Conservation (phyloP, 2,329 filamentous ascomycete genomes). For the Parasarocladium wereldwijsianum region DNA sequence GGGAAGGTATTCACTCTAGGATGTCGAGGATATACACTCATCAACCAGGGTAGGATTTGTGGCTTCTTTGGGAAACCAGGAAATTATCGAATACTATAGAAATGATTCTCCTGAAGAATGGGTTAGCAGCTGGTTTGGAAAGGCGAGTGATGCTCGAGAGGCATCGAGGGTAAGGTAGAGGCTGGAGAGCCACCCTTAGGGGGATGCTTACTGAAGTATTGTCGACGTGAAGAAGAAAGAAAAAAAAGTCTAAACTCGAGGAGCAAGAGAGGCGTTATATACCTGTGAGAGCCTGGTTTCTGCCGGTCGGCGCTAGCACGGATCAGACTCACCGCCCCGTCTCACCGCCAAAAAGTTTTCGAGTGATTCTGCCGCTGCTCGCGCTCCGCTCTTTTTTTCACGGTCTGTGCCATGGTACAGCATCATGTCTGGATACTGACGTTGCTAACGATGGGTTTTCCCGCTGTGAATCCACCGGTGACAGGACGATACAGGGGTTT, state of each 20-base stretch:
- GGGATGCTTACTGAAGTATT: constrained; percentile 40
- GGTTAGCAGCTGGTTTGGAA: constrained; percentile 9
- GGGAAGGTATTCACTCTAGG: constrained; percentile 69
- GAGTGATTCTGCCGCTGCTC: too few species aligned
- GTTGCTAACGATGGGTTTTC: too few species aligned
- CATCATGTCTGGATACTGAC: too few species aligned
- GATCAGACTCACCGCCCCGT: too few species aligned
- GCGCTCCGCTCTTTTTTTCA: too few species aligned
- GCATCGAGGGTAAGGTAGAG: constrained; percentile 12
- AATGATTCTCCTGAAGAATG: constrained; percentile 61
- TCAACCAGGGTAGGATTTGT: constrained; percentile 93
- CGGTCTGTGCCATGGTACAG: too few species aligned
- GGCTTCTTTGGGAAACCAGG: constrained; percentile 87
- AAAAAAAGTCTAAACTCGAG: constrained; percentile 19
- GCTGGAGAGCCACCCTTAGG: too few species aligned
- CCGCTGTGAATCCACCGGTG: too few species aligned
- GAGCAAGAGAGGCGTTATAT: constrained; percentile 23
- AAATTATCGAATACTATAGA: constrained; percentile 86
- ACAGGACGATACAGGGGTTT: too few species aligned
- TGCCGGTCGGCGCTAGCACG: too few species aligned
- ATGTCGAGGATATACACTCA: constrained; percentile 74
- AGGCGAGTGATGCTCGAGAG: constrained; percentile 1
- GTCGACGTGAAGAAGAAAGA: constrained; percentile 45
- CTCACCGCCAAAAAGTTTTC: constrained; percentile 22
- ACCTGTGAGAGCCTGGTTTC: constrained; percentile 14